Percentiles rank a stretch among this genome's conserved stretches.
These are phyloP conservation scores for Dioscorea cayenensis DNA, from an alignment of 116 monocot genomes.

Conservation along the genomic window DNA sequence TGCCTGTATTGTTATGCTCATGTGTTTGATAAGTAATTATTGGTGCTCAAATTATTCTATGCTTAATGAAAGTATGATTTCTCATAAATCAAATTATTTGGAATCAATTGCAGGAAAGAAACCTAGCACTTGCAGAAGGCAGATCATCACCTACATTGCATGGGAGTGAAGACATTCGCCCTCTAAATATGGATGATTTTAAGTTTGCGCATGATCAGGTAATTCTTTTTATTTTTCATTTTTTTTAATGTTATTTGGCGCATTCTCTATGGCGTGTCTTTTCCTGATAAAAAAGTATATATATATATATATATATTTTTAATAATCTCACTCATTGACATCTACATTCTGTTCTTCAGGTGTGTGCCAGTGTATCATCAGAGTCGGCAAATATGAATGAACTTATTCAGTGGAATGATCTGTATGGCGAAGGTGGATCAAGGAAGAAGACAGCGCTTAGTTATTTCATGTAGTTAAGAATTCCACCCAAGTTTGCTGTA, in stretches of 20 bases:
- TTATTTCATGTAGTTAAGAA: constrained; percentile 64
- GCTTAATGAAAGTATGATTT: background rate
- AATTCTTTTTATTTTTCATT: background rate
- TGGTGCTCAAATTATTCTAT: background rate
- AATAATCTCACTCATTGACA: background rate
- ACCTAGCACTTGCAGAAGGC: constrained; percentile 52
- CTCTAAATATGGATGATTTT: constrained; percentile 70
- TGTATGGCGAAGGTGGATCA: constrained; percentile 92
- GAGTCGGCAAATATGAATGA: constrained; percentile 80
- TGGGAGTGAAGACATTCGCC: constrained; percentile 53
- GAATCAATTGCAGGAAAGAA: constrained; percentile 44
- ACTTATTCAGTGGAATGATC: constrained; percentile 82
- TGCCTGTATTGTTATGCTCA: background rate
- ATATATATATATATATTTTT: too few relatives aligned
- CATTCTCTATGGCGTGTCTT: too few relatives aligned
- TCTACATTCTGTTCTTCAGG: constrained; percentile 26
- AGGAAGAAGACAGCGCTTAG: constrained; percentile 72
- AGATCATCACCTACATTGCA: constrained; percentile 48
- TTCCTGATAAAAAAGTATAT: too few relatives aligned
- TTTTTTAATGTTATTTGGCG: too few relatives aligned
- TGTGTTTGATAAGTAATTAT: background rate
- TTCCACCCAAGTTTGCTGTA: background rate
- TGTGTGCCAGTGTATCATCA: constrained; percentile 82
- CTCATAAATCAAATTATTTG: background rate
- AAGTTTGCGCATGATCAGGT: constrained; percentile 92